These are phyloP conservation scores for Pezicula neosporulosa DNA, from an alignment of 2,329 filamentous ascomycete species.

Conservation along the genomic window DNA sequence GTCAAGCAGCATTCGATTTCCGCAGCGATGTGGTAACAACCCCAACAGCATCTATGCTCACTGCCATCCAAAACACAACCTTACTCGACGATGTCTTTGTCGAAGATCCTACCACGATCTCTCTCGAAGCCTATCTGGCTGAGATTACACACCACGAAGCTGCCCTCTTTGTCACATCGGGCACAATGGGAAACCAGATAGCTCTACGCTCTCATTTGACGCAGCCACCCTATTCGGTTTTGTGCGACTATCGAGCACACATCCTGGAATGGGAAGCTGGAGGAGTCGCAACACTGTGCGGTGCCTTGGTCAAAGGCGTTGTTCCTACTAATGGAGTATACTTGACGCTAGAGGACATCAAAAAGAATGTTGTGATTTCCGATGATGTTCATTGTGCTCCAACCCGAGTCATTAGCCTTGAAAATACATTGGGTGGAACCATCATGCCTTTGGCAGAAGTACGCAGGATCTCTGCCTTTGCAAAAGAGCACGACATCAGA, in stretches of 20 bases:
- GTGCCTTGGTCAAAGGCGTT: slow-evolving; percentile 66
- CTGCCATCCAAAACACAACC: slow-evolving; percentile 69
- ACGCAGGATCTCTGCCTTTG: slow-evolving; percentile 67
- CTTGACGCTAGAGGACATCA: slow-evolving; percentile 57
- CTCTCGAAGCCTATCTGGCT: slow-evolving; percentile 73
- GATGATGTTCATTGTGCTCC: slow-evolving; percentile 76
- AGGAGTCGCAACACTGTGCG: slow-evolving; percentile 64
- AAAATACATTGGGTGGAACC: slow-evolving; percentile 81
- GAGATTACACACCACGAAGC: slow-evolving; percentile 71
- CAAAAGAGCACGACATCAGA: slow-evolving; percentile 57
- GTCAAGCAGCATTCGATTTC: slow-evolving; percentile 30
- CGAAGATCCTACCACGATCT: slow-evolving; percentile 75
- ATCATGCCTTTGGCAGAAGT: slow-evolving; percentile 75
- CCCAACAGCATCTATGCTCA: slow-evolving; percentile 77
- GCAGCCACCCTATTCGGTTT: slow-evolving; percentile 75
- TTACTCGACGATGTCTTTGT: slow-evolving; percentile 81
- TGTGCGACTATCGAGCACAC: slow-evolving; percentile 78
- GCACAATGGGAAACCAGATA: slow-evolving; percentile 93
- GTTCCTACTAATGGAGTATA: slow-evolving; percentile 68
- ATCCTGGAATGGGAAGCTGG: slow-evolving; percentile 67
- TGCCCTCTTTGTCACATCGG: slow-evolving; percentile 78
- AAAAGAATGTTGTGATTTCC: slow-evolving; percentile 58
- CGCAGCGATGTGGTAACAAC: slow-evolving; percentile 65
- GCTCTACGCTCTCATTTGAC: slow-evolving; percentile 73
- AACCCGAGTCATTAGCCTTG: slow-evolving; percentile 76